Evolutionary conservation across 2,329 filamentous ascomycete genomes (phyloP).

Genomic region (Cladosporium cucumerinum): DNA sequence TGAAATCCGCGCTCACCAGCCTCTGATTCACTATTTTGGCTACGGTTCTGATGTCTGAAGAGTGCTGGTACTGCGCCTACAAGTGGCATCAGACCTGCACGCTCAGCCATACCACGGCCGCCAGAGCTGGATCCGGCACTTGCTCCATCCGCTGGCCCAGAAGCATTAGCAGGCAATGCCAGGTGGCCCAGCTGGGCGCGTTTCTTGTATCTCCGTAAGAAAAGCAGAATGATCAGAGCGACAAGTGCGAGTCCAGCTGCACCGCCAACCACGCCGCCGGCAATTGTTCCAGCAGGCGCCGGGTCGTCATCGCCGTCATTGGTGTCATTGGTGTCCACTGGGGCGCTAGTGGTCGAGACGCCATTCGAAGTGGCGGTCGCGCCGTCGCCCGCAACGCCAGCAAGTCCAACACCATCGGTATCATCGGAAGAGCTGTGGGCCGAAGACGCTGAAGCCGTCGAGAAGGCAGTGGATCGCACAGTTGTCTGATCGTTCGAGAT

Average conservation of each 20-base stretch:
- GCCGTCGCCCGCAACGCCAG: slow-evolving; percentile 9
- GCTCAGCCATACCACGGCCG: slow-evolving; percentile 41
- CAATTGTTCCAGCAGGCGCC: slow-evolving; percentile 52
- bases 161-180: slow-evolving; percentile 27
- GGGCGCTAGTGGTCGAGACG: slow-evolving; percentile 11
- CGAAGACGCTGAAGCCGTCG: not conserved
- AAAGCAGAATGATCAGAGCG: slow-evolving; percentile 49
- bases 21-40: slow-evolving; percentile 19
- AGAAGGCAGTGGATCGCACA: slow-evolving; percentile 5
- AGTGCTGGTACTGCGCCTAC: slow-evolving; percentile 37
- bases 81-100: slow-evolving; percentile 38
- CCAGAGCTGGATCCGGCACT: slow-evolving; percentile 18
- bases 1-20: slow-evolving; percentile 44
- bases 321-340: slow-evolving; percentile 1
- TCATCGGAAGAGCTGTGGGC: slow-evolving; percentile 7
- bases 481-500: slow-evolving; percentile 5
- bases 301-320: slow-evolving; percentile 24
- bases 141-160: slow-evolving; percentile 6
- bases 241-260: slow-evolving; percentile 55
- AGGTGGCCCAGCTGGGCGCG: slow-evolving; percentile 24
- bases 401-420: not conserved
- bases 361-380: slow-evolving; percentile 2
- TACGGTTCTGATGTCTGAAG: slow-evolving; percentile 36
- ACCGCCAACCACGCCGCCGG: slow-evolving; percentile 62
- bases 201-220: slow-evolving; percentile 52